Evolutionary conservation across 2,329 filamentous ascomycete genomes (phyloP).

Genomic region (Davidsoniella eucalypti): DNA sequence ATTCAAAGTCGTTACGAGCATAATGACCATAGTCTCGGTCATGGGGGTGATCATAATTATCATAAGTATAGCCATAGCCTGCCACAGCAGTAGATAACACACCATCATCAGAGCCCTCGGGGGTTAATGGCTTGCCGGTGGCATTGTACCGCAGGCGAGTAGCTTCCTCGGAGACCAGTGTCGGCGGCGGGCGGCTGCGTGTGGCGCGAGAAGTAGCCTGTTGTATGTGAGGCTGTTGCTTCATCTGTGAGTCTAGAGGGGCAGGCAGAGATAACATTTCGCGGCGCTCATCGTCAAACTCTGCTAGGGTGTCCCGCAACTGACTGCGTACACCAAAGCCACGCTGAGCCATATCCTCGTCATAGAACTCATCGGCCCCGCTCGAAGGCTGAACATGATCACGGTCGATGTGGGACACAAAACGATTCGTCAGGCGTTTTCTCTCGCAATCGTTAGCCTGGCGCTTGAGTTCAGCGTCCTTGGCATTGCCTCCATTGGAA

Average conservation of each 20-base stretch:
- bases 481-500: too few relatives aligned
- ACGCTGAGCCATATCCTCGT: background rate
- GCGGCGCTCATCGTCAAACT: conserved; percentile 1
- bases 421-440: background rate
- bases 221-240: background rate
- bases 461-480: background rate
- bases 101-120: too few relatives aligned
- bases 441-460: background rate
- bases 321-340: background rate
- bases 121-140: too few relatives aligned
- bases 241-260: background rate
- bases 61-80: too few relatives aligned
- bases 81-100: too few relatives aligned
- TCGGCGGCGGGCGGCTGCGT: too few relatives aligned
- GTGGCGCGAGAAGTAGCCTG: too few relatives aligned
- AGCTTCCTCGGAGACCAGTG: too few relatives aligned
- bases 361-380: background rate
- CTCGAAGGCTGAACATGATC: background rate
- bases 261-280: background rate
- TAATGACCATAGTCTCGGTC: too few relatives aligned
- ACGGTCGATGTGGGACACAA: background rate
- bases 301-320: background rate
- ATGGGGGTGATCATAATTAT: too few relatives aligned
- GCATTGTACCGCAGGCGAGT: too few relatives aligned
- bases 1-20: background rate